Percentiles rank a stretch among this genome's conserved stretches.
phyloP scores from a whole-genome alignment of 1,284 basidiomycete species.

The Bjerkandera adusta region DNA sequence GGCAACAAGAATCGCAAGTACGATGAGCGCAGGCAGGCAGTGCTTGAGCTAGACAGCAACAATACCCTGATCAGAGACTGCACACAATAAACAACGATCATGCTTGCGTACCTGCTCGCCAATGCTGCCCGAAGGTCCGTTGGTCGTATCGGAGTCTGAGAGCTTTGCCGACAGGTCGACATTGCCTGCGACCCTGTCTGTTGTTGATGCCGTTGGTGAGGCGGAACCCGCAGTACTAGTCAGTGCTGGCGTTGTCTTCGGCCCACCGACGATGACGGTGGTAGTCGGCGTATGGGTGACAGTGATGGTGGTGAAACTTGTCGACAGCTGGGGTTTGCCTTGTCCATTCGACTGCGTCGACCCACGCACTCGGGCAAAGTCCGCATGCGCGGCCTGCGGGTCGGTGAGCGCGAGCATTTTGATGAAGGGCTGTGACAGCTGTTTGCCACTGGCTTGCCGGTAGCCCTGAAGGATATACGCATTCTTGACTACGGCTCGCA shows the following conservation, averaged over 20 bases:
- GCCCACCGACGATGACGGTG: slow-evolving; percentile 3
- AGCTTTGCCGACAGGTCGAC: neutral
- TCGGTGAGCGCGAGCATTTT: slow-evolving; percentile 8
- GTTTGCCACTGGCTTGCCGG: neutral
- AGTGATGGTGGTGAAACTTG: slow-evolving; percentile 13
- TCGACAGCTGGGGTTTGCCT: neutral
- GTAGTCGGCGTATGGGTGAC: slow-evolving; percentile 15
- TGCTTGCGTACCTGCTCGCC: slow-evolving; percentile 18
- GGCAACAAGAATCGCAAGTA: slow-evolving; percentile 18
- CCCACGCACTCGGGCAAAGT: too few relatives aligned
- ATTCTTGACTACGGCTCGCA: slow-evolving; percentile 8
- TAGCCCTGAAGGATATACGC: slow-evolving; percentile 9
- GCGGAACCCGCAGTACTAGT: neutral
- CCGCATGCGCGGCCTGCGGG: neutral
- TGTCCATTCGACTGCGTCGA: too few relatives aligned
- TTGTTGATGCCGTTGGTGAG: neutral
- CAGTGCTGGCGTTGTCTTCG: neutral
- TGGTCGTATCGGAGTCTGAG: neutral
- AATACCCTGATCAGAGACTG: neutral
- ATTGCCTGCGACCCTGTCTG: neutral
- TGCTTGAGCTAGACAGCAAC: slow-evolving; percentile 19
- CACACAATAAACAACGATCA: neutral
- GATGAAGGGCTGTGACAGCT: slow-evolving; percentile 5
- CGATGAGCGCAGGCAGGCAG: slow-evolving; percentile 26
- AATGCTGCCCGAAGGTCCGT: slow-evolving; percentile 14